Conservation (phyloP, 2,329 filamentous ascomycete species). For the Ceratocystis eucalypticola region DNA sequence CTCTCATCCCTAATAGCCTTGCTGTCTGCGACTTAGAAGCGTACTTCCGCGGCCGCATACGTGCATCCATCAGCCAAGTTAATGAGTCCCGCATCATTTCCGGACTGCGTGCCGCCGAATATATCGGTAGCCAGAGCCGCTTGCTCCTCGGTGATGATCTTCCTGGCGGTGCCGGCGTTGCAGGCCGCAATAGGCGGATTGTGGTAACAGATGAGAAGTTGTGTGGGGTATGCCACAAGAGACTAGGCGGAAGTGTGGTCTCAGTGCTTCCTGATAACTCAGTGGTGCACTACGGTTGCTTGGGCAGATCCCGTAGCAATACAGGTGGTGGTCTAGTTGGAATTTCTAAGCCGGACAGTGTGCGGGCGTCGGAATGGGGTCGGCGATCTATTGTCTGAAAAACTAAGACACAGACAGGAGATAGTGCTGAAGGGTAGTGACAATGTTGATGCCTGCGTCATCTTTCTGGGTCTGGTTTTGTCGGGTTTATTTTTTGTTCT, state of each 20-base stretch:
- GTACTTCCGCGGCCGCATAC: slow-evolving; percentile 85
- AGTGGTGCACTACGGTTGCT: slow-evolving; percentile 71
- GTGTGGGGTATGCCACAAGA: slow-evolving; percentile 85
- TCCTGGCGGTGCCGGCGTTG: slow-evolving; percentile 27
- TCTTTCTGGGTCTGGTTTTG: not conserved
- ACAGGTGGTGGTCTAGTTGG: slow-evolving; percentile 20
- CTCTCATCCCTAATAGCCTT: slow-evolving; percentile 69
- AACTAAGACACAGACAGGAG: not conserved
- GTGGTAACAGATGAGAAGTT: slow-evolving; percentile 77
- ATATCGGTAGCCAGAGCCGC: slow-evolving; percentile 60
- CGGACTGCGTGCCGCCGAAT: slow-evolving; percentile 62
- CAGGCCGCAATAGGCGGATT: slow-evolving; percentile 49
- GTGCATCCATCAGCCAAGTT: slow-evolving; percentile 67
- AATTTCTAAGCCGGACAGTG: slow-evolving; percentile 2
- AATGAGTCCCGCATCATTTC: slow-evolving; percentile 69
- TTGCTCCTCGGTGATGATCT: slow-evolving; percentile 58
- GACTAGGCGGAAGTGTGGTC: slow-evolving; percentile 80
- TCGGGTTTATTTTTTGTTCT: not conserved
- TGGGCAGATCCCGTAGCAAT: slow-evolving; percentile 31
- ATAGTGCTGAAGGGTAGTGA: not conserved
- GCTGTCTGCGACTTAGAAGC: slow-evolving; percentile 68
- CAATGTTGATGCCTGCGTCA: not conserved
- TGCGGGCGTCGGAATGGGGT: slow-evolving; percentile 14
- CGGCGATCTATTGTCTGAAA: not conserved
- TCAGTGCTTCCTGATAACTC: slow-evolving; percentile 74